phyloP scores from a whole-genome alignment of 805 yeast species.

The Candida adriatica region DNA sequence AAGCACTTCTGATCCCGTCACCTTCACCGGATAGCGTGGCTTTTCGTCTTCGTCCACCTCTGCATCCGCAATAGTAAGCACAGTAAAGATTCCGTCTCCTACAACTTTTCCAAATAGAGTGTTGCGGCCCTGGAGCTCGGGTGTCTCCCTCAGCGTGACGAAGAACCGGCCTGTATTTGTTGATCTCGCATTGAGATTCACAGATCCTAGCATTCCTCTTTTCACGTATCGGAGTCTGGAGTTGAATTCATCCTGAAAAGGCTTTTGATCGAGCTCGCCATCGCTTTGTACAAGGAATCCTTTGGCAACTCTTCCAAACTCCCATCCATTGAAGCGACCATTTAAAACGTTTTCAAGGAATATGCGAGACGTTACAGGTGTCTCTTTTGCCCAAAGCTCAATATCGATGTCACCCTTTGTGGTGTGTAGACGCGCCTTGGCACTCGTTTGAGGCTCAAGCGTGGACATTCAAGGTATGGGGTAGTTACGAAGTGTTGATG shows the following conservation, averaged over 20 bases:
- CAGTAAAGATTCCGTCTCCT: slow-evolving; percentile 48
- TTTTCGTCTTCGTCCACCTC: slow-evolving; percentile 35
- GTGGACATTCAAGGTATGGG: slow-evolving; percentile 8
- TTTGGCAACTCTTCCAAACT: slow-evolving; percentile 34
- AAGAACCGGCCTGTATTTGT: slow-evolving; percentile 36
- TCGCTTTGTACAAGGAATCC: slow-evolving; percentile 33
- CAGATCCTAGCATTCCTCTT: slow-evolving; percentile 52
- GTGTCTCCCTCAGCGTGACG: slow-evolving; percentile 41
- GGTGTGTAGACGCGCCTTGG: slow-evolving; percentile 49
- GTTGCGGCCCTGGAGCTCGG: slow-evolving; percentile 35
- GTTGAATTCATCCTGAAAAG: slow-evolving; percentile 39
- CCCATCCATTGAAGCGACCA: slow-evolving; percentile 33
- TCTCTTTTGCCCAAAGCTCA: slow-evolving; percentile 66
- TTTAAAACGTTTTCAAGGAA: slow-evolving; percentile 46
- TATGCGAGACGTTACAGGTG: slow-evolving; percentile 39
- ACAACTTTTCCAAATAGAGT: slow-evolving; percentile 53
- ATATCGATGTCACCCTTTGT: slow-evolving; percentile 51
- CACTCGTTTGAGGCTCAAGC: slow-evolving; percentile 50
- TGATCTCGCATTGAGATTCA: slow-evolving; percentile 27
- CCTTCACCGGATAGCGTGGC: slow-evolving; percentile 46
- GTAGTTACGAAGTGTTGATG: not conserved
- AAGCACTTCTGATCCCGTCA: slow-evolving; percentile 35
- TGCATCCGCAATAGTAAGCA: slow-evolving; percentile 40
- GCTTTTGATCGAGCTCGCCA: slow-evolving; percentile 17
- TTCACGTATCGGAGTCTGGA: slow-evolving; percentile 41